These are phyloP conservation scores for Immersiporthe knoxdaviesiana DNA, from an alignment of 2,329 filamentous ascomycete genomes.

Conservation along the genomic window DNA sequence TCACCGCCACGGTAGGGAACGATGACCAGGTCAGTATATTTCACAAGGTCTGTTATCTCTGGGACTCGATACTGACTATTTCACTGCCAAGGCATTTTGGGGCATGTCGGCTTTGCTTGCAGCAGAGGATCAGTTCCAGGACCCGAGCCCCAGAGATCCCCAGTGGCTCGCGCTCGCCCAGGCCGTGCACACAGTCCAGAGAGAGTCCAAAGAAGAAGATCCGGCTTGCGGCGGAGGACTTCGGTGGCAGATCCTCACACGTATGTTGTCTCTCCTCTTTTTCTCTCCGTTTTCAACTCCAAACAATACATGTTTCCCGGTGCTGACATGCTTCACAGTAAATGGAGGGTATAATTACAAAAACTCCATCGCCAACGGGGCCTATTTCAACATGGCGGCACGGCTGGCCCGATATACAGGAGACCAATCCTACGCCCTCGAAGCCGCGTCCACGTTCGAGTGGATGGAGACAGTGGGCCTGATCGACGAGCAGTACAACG, in stretches of 20 bases:
- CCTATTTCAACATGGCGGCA: constrained; percentile 67
- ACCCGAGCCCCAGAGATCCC: constrained; percentile 57
- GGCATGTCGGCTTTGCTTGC: constrained; percentile 70
- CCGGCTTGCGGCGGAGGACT: constrained; percentile 69
- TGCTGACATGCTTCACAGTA: not conserved
- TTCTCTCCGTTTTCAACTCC: not conserved
- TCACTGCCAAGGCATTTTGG: constrained; percentile 63
- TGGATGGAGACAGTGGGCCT: constrained; percentile 61
- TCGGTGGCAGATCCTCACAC: constrained; percentile 76
- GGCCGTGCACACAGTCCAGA: constrained; percentile 69
- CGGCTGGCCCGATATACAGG: constrained; percentile 72
- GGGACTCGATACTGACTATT: not conserved
- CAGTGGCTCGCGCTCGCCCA: constrained; percentile 70
- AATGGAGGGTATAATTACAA: constrained; percentile 81
- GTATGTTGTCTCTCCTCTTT: constrained; percentile 35
- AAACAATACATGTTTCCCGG: too few relatives aligned
- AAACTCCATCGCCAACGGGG: constrained; percentile 63
- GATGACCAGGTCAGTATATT: constrained; percentile 47
- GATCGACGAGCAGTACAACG: constrained; percentile 60
- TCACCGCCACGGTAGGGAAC: constrained; percentile 52
- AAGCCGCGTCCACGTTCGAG: constrained; percentile 65
- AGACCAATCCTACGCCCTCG: constrained; percentile 66
- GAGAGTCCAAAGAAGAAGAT: constrained; percentile 61
- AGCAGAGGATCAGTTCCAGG: constrained; percentile 66
- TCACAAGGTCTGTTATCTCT: too few relatives aligned